Evolutionary conservation across 129 eudicot species (phyloP).

Genomic region (Heracleum sosnowskyi): DNA sequence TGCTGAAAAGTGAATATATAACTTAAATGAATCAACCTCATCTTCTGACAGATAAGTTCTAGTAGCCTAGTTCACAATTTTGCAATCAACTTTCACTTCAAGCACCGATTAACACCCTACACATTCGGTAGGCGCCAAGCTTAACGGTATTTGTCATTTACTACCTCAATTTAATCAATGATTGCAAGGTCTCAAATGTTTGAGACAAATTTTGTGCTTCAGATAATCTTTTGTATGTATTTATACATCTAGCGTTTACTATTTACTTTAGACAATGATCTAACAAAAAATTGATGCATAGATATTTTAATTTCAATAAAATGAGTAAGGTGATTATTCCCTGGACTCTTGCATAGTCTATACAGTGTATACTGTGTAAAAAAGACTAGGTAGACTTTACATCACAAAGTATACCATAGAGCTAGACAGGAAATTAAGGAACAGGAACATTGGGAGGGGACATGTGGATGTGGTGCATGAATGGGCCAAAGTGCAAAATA

Average conservation of each 20-base stretch:
- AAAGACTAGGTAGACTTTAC: neutral
- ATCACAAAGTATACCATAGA: neutral
- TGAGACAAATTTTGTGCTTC: neutral
- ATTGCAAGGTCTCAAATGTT: neutral
- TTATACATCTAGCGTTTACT: neutral
- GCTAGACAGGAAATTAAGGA: neutral
- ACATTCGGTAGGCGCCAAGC: neutral
- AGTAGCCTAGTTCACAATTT: neutral
- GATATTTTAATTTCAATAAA: neutral
- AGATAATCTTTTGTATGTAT: neutral
- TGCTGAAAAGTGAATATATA: neutral
- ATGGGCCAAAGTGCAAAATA: neutral
- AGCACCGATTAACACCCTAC: neutral
- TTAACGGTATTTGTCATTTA: neutral
- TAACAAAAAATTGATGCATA: neutral
- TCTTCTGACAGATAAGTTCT: neutral
- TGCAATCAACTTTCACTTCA: neutral
- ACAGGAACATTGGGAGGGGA: neutral
- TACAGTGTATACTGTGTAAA: neutral
- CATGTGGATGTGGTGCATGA: neutral
- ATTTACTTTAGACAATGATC: neutral
- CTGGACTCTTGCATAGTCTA: neutral
- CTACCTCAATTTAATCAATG: neutral
- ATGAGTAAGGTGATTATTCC: neutral
- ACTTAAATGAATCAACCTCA: neutral